These are phyloP conservation scores for Juglanconis oblonga DNA, from an alignment of 2,329 filamentous ascomycete genomes.

Conservation along the genomic window DNA sequence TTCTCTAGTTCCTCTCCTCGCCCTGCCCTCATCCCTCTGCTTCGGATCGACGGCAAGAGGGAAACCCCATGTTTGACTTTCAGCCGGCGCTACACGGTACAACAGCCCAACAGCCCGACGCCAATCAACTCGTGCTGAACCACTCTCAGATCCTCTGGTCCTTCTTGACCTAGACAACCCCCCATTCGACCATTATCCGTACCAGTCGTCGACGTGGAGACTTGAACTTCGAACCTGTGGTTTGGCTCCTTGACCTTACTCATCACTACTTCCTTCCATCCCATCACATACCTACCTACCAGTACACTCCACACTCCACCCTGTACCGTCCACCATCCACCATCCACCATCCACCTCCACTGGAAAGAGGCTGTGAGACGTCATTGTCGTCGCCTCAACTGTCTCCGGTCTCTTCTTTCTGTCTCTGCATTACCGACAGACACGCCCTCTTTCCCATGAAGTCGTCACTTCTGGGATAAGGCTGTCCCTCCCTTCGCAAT, in stretches of 20 bases:
- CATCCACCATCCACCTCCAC: conserved; percentile 10
- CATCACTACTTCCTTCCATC: neutral
- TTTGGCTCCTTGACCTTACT: too few relatives aligned
- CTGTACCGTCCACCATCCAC: neutral
- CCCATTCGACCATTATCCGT: neutral
- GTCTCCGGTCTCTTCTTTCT: neutral
- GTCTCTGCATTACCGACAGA: neutral
- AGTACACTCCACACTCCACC: neutral
- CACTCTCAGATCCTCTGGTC: neutral
- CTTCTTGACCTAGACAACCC: neutral
- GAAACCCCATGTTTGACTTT: conserved; percentile 1
- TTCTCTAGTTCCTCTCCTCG: neutral
- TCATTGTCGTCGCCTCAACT: neutral
- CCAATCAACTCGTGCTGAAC: neutral
- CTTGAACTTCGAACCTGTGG: neutral
- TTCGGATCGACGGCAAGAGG: neutral
- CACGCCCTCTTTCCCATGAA: conserved; percentile 15
- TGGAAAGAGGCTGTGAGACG: conserved; percentile 1
- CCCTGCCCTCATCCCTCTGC: neutral
- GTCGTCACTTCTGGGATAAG: conserved; percentile 15
- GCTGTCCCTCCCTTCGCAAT: conserved; percentile 5
- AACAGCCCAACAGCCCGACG: neutral
- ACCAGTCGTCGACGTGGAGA: neutral
- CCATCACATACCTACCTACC: neutral
- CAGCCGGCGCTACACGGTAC: conserved; percentile 1